Percentiles rank a stretch among this genome's conserved stretches.
These are phyloP conservation scores for Malassezia brasiliensis DNA, from an alignment of 1,284 basidiomycete genomes.

Conservation along the genomic window DNA sequence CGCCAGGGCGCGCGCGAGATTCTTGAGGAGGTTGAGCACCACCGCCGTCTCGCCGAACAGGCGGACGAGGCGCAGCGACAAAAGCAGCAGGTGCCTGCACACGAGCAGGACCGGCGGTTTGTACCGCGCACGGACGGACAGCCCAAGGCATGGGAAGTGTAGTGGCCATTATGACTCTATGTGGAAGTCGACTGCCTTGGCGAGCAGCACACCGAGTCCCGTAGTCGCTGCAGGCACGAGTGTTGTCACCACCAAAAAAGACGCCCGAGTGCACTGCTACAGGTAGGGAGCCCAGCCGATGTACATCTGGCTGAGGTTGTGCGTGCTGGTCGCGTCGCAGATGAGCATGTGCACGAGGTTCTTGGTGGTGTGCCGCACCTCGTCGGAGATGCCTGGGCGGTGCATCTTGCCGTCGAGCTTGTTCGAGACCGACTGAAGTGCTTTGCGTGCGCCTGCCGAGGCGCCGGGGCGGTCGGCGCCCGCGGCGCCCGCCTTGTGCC, in stretches of 20 bases:
- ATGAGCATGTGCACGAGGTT: constrained; percentile 45
- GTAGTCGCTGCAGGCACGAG: constrained; percentile 36
- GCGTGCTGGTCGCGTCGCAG: constrained; percentile 37
- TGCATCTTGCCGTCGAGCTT: constrained; percentile 40
- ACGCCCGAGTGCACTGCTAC: constrained; percentile 55
- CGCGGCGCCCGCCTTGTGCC: constrained; percentile 15
- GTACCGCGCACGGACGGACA: constrained; percentile 40
- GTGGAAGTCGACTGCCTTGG: constrained; percentile 35
- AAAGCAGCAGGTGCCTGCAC: not conserved
- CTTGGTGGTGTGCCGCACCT: constrained; percentile 31
- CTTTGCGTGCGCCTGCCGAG: constrained; percentile 30
- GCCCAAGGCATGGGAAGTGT: constrained; percentile 47
- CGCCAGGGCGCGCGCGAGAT: constrained; percentile 35
- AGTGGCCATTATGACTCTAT: not conserved
- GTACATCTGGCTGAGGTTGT: constrained; percentile 42
- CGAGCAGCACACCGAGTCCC: constrained; percentile 42
- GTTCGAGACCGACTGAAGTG: constrained; percentile 36
- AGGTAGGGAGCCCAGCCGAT: constrained; percentile 29
- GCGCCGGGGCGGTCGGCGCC: not conserved
- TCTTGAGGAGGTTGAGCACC: constrained; percentile 44
- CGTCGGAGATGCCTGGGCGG: constrained; percentile 26
- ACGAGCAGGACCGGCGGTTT: constrained; percentile 36
- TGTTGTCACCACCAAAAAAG: constrained; percentile 66
- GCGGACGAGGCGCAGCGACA: constrained; percentile 32
- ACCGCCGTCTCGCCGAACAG: constrained; percentile 40